Conservation (phyloP, 345 rosid genomes). For the Euclidium syriacum region DNA sequence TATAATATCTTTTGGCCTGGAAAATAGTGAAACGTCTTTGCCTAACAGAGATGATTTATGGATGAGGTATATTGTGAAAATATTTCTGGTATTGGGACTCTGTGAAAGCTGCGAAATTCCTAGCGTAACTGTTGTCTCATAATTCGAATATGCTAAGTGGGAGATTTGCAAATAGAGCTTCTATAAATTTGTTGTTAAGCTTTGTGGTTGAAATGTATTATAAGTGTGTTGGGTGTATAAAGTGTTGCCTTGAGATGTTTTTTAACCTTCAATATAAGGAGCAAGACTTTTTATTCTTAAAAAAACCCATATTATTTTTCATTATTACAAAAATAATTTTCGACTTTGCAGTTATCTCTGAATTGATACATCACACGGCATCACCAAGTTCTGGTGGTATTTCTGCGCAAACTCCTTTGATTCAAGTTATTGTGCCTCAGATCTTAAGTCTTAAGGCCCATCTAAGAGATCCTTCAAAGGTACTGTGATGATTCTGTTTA, state of each 20-base stretch:
- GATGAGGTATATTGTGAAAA: neutral
- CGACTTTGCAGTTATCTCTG: conserved; percentile 70
- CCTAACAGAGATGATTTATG: neutral
- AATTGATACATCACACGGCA: conserved; percentile 87
- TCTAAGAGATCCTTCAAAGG: conserved; percentile 87
- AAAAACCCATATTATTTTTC: neutral
- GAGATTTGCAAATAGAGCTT: neutral
- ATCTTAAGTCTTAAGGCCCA: conserved; percentile 80
- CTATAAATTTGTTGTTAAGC: neutral
- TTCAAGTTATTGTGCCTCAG: conserved; percentile 90
- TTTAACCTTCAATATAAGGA: conserved; percentile 2
- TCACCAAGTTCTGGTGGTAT: conserved; percentile 72
- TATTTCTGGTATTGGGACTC: conserved; percentile 2
- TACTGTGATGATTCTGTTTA: conserved; percentile 24
- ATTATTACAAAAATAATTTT: conserved; percentile 11
- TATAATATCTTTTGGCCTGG: neutral
- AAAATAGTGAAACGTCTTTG: no score
- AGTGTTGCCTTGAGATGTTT: neutral
- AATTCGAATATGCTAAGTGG: conserved; percentile 8
- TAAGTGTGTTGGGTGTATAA: neutral
- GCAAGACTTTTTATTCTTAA: neutral
- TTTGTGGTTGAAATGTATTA: neutral
- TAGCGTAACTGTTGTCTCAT: neutral
- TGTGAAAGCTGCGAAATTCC: neutral
- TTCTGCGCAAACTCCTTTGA: conserved; percentile 74